Base-by-base conservation (phyloP, 139 green algal genomes). In the Coccomyxa sp. region DNA sequence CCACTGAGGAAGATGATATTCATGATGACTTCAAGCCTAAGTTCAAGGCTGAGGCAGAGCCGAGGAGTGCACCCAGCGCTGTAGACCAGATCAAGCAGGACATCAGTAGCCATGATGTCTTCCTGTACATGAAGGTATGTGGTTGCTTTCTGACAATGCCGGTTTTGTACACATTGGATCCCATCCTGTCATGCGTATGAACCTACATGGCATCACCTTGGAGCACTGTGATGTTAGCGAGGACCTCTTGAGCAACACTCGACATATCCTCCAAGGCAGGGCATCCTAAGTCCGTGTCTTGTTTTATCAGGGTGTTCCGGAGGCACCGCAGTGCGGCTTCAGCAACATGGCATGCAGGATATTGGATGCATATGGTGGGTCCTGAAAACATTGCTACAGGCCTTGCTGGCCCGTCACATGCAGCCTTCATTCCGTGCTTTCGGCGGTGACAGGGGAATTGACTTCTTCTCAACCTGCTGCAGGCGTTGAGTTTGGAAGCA, bases 91-190 rank as follows among this genome's bases (percentile, higher is more conserved):
- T 98, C 27, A 83, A 94, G 38, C 32, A 91, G 30, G 95, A 99
- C 85, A 89, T 98, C 15, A 85, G 58, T 16, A 80, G 60, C 12
- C 87, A 96, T 79, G 85, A 91, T 38, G 92, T 99, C 1, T 96
- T 99, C 83, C 83, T 99, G 0, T 99, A 97, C 90, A 98, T 98
- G 95, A 98, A 98, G 92, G 94, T 91, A 57, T 0, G 83, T 58
- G 14, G 51, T 66, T 58, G 58, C 11, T 51, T 4, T 45, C 28
- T 28, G 1, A 21, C 1, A 21, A 71, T 28, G 63, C 60, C 18
- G 21, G 7, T 14, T 71, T 11, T 25, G 4, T 71, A 11, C 7
- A 51, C 38, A 51, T 51, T 7, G 7, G 7, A 51, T 51, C 38
- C 38, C 38, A 51, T 51, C 3, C 3, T 51, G 38, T 51, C 38